A percentile compares a stretch with the other conserved stretches of the same genome.
These are phyloP conservation scores for Ophiobolus disseminans DNA, from an alignment of 2,329 filamentous ascomycete genomes.

Conservation along the genomic window DNA sequence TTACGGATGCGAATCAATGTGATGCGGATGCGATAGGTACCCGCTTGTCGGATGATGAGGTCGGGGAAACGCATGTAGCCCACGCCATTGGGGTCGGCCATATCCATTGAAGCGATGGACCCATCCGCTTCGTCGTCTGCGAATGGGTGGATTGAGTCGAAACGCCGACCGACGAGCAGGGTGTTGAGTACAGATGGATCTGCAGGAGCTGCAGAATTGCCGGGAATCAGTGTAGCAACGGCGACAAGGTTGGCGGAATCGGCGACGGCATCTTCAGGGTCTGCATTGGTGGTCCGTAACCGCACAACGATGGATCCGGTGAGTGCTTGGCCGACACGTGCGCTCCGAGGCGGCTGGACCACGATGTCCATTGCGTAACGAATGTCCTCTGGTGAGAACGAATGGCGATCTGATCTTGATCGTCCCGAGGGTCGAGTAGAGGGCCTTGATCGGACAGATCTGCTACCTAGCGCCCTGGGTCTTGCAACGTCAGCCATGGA, in stretches of 20 bases:
- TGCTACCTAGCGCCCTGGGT: slow-evolving; percentile 40
- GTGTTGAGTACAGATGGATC: slow-evolving; percentile 40
- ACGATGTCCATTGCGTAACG: slow-evolving; percentile 49
- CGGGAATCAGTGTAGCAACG: slow-evolving; percentile 42
- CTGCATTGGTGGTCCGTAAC: slow-evolving; percentile 39
- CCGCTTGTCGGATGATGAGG: slow-evolving; percentile 45
- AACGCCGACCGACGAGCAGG: slow-evolving; percentile 39
- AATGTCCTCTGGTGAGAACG: slow-evolving; percentile 38
- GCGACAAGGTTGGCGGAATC: slow-evolving; percentile 45
- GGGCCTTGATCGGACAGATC: slow-evolving; percentile 40
- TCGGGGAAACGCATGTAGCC: slow-evolving; percentile 49
- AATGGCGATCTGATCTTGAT: slow-evolving; percentile 33
- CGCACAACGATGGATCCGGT: slow-evolving; percentile 44
- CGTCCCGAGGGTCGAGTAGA: slow-evolving; percentile 30
- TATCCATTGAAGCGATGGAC: slow-evolving; percentile 46
- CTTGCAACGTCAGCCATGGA: slow-evolving; percentile 50
- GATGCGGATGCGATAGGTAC: slow-evolving; percentile 48
- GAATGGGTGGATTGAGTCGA: slow-evolving; percentile 47
- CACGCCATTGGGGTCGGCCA: slow-evolving; percentile 43
- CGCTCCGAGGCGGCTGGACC: slow-evolving; percentile 45
- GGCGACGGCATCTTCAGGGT: slow-evolving; percentile 40
- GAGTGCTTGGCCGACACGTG: slow-evolving; percentile 41
- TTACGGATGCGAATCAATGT: slow-evolving; percentile 45
- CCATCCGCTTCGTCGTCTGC: slow-evolving; percentile 47
- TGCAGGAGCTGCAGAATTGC: slow-evolving; percentile 33